Conservation (phyloP, 2,329 filamentous ascomycete genomes). For the Alternaria postmessia region DNA sequence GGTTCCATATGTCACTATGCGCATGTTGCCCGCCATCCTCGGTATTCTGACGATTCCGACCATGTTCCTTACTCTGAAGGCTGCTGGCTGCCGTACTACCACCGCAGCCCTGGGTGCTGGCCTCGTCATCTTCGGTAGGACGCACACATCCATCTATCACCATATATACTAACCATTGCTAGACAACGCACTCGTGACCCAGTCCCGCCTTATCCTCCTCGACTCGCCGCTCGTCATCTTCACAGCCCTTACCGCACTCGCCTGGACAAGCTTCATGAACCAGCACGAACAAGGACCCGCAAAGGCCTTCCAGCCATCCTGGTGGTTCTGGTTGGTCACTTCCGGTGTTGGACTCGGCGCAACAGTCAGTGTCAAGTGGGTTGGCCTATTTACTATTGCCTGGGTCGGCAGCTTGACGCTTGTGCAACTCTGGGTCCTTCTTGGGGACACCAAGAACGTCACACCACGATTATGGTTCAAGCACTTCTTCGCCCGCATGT, state of each 20-base stretch:
- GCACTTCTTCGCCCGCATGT: slow-evolving; percentile 88
- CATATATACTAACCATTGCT: slow-evolving; percentile 28
- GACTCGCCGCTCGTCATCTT: slow-evolving; percentile 94
- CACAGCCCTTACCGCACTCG: slow-evolving; percentile 87
- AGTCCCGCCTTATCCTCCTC: slow-evolving; percentile 93
- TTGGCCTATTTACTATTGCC: slow-evolving; percentile 96
- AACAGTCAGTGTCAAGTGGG: slow-evolving; percentile 97
- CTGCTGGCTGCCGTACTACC: slow-evolving; percentile 84
- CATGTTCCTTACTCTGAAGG: slow-evolving; percentile 95
- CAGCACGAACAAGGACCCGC: slow-evolving; percentile 92
- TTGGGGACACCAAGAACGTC: slow-evolving; percentile 87
- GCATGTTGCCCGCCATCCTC: slow-evolving; percentile 87
- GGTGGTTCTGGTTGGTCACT: slow-evolving; percentile 97
- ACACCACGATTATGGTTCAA: slow-evolving; percentile 88
- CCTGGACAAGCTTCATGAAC: slow-evolving; percentile 93
- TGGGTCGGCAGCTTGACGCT: slow-evolving; percentile 94
- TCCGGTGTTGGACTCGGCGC: slow-evolving; percentile 88
- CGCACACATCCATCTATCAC: not conserved
- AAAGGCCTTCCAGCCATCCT: slow-evolving; percentile 85
- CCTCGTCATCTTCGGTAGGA: slow-evolving; percentile 86
- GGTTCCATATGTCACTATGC: slow-evolving; percentile 98
- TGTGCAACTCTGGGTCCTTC: slow-evolving; percentile 92
- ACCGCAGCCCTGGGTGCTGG: slow-evolving; percentile 84
- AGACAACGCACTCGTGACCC: slow-evolving; percentile 96
- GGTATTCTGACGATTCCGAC: slow-evolving; percentile 88